Percentiles rank a stretch among this genome's conserved stretches.
Evolutionary conservation across 2,329 filamentous ascomycete genomes (phyloP).

Genomic region (Monilinia aucupariae): DNA sequence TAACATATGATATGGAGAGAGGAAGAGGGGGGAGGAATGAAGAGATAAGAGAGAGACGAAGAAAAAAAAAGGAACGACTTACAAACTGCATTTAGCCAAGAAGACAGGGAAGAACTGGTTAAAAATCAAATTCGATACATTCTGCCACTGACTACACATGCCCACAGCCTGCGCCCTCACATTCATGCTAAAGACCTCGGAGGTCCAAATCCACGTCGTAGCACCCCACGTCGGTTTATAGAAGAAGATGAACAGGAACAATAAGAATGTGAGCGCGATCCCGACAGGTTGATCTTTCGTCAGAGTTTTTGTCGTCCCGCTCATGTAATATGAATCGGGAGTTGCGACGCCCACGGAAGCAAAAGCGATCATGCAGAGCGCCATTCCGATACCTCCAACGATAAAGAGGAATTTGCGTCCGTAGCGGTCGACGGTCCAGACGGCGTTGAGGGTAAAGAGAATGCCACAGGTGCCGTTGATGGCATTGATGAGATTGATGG

Average conservation of each 20-base stretch:
- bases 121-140: constrained; percentile 62
- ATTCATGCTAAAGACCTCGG: constrained; percentile 66
- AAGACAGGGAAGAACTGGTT: constrained; percentile 68
- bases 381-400: constrained; percentile 63
- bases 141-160: constrained; percentile 57
- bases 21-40: not conserved
- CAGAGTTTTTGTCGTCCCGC: constrained; percentile 39
- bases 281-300: constrained; percentile 55
- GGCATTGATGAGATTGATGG: constrained; percentile 68
- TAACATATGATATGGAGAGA: not conserved
- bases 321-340: constrained; percentile 34
- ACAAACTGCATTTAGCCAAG: constrained; percentile 49
- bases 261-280: constrained; percentile 62
- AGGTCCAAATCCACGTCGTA: constrained; percentile 67
- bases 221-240: constrained; percentile 68
- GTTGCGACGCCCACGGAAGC: constrained; percentile 53
- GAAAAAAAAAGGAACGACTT: not conserved
- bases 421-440: constrained; percentile 68
- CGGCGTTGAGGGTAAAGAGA: constrained; percentile 65
- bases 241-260: constrained; percentile 63
- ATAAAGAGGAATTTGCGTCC: constrained; percentile 66
- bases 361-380: constrained; percentile 63
- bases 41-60: not conserved
- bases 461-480: constrained; percentile 69
- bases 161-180: constrained; percentile 66